Percentiles rank a stretch among this genome's conserved stretches.
Evolutionary conservation across 345 rosid species (phyloP).

Genomic region (Arabidopsis thaliana): DNA sequence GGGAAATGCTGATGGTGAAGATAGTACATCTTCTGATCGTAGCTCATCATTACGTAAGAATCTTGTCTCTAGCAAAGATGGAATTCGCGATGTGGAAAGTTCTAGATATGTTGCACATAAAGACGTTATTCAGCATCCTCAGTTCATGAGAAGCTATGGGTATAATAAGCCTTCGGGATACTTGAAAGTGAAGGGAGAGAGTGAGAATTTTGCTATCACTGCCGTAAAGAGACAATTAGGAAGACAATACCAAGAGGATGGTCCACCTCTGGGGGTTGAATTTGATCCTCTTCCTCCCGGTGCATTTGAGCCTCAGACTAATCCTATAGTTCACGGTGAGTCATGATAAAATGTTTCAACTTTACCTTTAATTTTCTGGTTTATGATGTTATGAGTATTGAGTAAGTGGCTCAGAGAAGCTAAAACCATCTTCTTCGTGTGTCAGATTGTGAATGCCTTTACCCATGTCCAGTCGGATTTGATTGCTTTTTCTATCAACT

Average conservation of each 20-base stretch:
- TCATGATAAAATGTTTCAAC: conserved; percentile 15
- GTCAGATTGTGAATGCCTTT: conserved; percentile 42
- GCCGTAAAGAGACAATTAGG: conserved; percentile 90
- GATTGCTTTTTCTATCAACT: conserved; percentile 39
- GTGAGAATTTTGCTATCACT: conserved; percentile 75
- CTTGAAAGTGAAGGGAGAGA: conserved; percentile 76
- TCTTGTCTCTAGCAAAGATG: conserved; percentile 50
- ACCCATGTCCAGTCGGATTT: conserved; percentile 34
- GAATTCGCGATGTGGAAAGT: conserved; percentile 46
- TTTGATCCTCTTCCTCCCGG: conserved; percentile 88
- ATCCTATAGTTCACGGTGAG: conserved; percentile 63
- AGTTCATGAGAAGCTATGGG: conserved; percentile 49
- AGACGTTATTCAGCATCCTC: conserved; percentile 48
- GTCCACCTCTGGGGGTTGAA: conserved; percentile 75
- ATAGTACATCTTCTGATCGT: conserved; percentile 78
- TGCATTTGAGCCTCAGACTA: conserved; percentile 73
- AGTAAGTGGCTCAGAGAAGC: conserved; percentile 25
- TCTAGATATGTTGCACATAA: conserved; percentile 48
- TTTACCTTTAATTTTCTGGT: conserved; percentile 1
- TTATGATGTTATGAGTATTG: conserved; percentile 23
- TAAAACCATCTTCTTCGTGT: conserved; percentile 36
- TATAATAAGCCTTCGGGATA: conserved; percentile 76
- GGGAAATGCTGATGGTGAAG: conserved; percentile 55
- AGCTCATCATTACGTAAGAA: conserved; percentile 67
- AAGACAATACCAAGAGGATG: conserved; percentile 75